These are phyloP conservation scores for Arthromyces matolae DNA, from an alignment of 768 basidiomycete species.

Conservation along the genomic window DNA sequence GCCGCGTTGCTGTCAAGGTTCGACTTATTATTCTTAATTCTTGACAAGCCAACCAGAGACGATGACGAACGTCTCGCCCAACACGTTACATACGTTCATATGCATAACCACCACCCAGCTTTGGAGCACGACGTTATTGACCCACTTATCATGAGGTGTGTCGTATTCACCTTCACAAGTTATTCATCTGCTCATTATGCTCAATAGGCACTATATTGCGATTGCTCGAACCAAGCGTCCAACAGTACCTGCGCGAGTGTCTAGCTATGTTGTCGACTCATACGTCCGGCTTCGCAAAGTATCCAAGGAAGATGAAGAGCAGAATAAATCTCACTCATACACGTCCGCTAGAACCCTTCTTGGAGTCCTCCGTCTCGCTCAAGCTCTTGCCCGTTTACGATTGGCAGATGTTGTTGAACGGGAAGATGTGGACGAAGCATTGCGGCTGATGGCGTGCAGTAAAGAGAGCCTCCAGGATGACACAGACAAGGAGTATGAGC, in stretches of 20 bases:
- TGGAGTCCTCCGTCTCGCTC: constrained; percentile 89
- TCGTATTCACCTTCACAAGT: constrained; percentile 1
- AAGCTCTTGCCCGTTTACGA: constrained; percentile 90
- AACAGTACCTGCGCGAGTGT: constrained; percentile 83
- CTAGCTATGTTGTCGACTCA: constrained; percentile 89
- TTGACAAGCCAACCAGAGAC: constrained; percentile 93
- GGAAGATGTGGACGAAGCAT: constrained; percentile 92
- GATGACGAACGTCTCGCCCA: constrained; percentile 95
- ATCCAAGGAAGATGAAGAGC: constrained; percentile 85
- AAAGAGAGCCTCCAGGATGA: constrained; percentile 89
- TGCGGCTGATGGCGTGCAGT: constrained; percentile 95
- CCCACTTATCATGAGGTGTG: constrained; percentile 83
- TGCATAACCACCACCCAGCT: constrained; percentile 88
- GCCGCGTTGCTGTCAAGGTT: constrained; percentile 95
- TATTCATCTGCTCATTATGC: constrained; percentile 3
- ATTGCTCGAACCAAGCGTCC: constrained; percentile 85
- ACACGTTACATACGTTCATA: constrained; percentile 97
- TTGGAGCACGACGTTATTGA: constrained; percentile 82
- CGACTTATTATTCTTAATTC: constrained; percentile 92
- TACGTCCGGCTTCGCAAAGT: constrained; percentile 94
- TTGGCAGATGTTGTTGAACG: constrained; percentile 78
- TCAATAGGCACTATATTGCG: constrained; percentile 89
- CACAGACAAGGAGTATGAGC: constrained; percentile 61
- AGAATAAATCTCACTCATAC: constrained; percentile 88
- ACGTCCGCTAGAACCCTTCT: constrained; percentile 95